These are phyloP conservation scores for Elsinoe fawcettii DNA, from an alignment of 2,329 filamentous ascomycete species.

Conservation along the genomic window DNA sequence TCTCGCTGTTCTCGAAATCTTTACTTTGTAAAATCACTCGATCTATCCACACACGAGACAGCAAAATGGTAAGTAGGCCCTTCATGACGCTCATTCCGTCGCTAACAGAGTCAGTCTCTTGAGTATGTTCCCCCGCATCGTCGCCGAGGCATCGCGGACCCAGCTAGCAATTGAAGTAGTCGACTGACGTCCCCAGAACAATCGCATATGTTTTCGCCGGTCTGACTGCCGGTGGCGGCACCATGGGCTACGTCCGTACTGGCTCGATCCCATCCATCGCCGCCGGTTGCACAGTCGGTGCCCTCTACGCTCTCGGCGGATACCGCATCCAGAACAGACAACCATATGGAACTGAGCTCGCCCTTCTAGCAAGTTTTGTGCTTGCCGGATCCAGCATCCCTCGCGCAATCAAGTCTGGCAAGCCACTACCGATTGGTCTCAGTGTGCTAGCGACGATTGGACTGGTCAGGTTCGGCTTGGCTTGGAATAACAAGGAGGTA, in stretches of 20 bases:
- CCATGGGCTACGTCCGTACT: constrained; percentile 76
- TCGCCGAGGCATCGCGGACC: neutral
- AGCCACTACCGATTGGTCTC: constrained; percentile 75
- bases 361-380: constrained; percentile 78
- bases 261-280: constrained; percentile 79
- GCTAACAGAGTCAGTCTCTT: constrained; percentile 13
- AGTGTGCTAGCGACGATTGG: constrained; percentile 74
- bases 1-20: too few relatives aligned
- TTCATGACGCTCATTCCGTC: neutral
- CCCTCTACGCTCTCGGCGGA: constrained; percentile 69
- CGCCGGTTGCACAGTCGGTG: constrained; percentile 76
- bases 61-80: neutral
- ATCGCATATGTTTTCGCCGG: constrained; percentile 72
- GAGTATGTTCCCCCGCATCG: constrained; percentile 10
- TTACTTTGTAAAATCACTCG: too few relatives aligned
- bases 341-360: constrained; percentile 78
- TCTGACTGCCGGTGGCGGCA: constrained; percentile 79
- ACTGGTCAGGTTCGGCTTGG: constrained; percentile 69
- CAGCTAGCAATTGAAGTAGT: neutral
- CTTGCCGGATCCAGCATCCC: constrained; percentile 80
- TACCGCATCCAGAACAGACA: constrained; percentile 68
- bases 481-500: constrained; percentile 33
- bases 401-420: constrained; percentile 71
- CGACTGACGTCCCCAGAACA: constrained; percentile 5
- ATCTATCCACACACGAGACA: neutral